phyloP scores from a whole-genome alignment of 805 yeast genomes.

The Saccharomyces kudriavzevii region DNA sequence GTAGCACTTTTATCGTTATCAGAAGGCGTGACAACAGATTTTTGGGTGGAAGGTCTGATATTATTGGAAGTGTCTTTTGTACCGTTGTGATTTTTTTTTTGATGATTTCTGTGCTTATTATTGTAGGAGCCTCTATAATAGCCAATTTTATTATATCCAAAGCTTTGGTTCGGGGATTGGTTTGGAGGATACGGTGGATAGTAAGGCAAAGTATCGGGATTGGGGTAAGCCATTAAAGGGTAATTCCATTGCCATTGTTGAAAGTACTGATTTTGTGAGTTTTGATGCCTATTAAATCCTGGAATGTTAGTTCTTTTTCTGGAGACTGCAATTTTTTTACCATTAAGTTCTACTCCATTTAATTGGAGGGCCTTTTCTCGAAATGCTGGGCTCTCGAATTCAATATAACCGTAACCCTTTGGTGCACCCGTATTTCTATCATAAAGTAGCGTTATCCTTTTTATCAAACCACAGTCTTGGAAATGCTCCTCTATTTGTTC shows the following conservation, averaged over 20 bases:
- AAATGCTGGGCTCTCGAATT: conserved; percentile 39
- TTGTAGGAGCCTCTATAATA: conserved; percentile 12
- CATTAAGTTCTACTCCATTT: conserved; percentile 38
- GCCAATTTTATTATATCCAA: conserved; percentile 7
- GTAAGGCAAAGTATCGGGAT: conserved; percentile 14
- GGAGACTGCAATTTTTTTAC: conserved; percentile 40
- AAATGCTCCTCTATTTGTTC: conserved; percentile 43
- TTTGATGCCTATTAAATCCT: conserved; percentile 27
- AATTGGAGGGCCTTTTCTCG: conserved; percentile 41
- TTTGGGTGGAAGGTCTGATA: not conserved
- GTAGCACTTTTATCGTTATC: not conserved
- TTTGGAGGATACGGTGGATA: not conserved
- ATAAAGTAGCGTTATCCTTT: conserved; percentile 43
- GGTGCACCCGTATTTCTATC: conserved; percentile 37
- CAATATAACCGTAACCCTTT: conserved; percentile 58
- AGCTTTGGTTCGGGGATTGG: conserved; percentile 11
- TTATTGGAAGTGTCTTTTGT: not conserved
- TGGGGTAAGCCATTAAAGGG: conserved; percentile 7
- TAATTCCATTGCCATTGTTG: conserved; percentile 20
- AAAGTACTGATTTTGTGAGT: conserved; percentile 20
- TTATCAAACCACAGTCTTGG: conserved; percentile 37
- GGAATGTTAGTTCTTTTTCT: conserved; percentile 50
- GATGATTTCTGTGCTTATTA: conserved; percentile 1
- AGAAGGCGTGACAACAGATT: not conserved
- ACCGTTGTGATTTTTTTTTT: conserved; percentile 3